Evolutionary conservation across 257 asterid species (phyloP), one percentile per base, ranked within the genome.

Genomic region (Solanum chiquidenum): DNA sequence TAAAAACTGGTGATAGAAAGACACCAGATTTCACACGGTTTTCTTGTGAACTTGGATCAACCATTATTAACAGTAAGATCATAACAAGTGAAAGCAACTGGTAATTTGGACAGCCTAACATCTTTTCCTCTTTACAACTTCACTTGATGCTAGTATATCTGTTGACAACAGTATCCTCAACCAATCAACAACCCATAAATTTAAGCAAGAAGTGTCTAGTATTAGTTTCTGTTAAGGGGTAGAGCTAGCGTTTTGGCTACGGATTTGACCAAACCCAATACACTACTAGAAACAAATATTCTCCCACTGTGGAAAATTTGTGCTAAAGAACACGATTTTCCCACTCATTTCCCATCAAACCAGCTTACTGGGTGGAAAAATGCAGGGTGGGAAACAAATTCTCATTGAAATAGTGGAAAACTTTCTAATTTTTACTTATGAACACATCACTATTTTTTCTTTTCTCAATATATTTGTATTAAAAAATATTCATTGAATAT

Each of bases 1-100:
- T 91, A 86, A 92, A 34, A 62, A 35, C 38, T 5, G 94, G 93
- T 29, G 92, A 92, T 52, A 88, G 80, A 72, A 86, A 92, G 9
- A 86, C 90, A 21, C 49, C 79, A 4, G 92, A 77, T 90, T 90
- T 90, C 44, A 90, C 37, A 34, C 85, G 76, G 6, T 58, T 76
- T 86, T 86, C 87, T 42, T 83, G 29, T 23, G 86, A 37, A 84
- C 86, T 64, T 62, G 72, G 64, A 86, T 83, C 64, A 49, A 33
- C 29, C 3, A 14, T 35, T 20, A 83, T 9, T 25, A 87, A 12
- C 49, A 89, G 86, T 34, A 87, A 27, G 16, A 90, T 25, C 21
- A 34, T 58, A 2, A 85, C 80, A 6, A 86, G 68, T 16, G 83
- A 87, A 23, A 33, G 55, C 83, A 86, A 44, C 21, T 75, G 88